Evolutionary conservation across 768 basidiomycete species (phyloP).

Genomic region (Leccinum boreale): DNA sequence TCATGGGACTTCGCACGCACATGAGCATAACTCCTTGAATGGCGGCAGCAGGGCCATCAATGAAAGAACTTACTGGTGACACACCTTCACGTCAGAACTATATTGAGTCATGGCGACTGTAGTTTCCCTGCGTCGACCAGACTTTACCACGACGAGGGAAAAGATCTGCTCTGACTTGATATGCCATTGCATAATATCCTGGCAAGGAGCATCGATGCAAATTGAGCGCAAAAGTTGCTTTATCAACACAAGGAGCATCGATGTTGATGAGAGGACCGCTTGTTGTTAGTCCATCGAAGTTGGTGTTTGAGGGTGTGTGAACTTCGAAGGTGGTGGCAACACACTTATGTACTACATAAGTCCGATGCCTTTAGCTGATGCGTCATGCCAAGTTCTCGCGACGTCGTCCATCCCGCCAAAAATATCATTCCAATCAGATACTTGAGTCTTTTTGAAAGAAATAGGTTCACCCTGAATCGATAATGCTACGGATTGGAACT

Average conservation of each 20-base stretch:
- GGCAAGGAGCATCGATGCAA: background rate
- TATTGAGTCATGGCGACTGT: background rate
- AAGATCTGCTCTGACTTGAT: background rate
- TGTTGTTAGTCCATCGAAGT: background rate
- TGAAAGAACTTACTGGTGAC: background rate
- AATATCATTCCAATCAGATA: background rate
- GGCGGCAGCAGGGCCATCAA: background rate
- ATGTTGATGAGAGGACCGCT: background rate
- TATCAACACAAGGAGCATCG: background rate
- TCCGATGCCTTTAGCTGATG: too few relatives aligned
- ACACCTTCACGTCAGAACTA: background rate
- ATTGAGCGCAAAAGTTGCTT: background rate
- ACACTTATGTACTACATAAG: too few relatives aligned
- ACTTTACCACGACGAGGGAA: background rate
- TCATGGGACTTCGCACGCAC: background rate
- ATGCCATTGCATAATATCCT: background rate
- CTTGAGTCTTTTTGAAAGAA: background rate
- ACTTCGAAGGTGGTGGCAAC: too few relatives aligned
- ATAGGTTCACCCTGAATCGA: background rate
- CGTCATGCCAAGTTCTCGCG: too few relatives aligned
- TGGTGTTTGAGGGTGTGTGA: too few relatives aligned
- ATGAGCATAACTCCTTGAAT: background rate
- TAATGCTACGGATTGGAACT: background rate
- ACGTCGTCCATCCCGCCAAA: background rate
- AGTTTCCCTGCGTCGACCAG: background rate